Evolutionary conservation across 2,329 filamentous ascomycete species (phyloP).

Genomic region (Venturia nashicola): DNA sequence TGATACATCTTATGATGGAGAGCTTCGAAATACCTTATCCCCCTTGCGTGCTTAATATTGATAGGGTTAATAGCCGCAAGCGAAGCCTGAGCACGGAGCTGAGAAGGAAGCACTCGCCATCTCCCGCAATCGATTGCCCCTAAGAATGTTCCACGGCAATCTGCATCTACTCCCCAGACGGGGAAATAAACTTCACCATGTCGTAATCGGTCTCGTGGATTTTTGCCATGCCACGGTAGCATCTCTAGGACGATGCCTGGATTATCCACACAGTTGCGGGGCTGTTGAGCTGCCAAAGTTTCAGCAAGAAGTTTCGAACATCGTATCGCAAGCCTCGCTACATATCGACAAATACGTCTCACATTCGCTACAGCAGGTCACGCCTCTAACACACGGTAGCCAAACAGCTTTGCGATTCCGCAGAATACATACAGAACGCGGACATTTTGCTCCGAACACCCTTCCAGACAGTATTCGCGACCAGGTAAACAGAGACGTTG

Average conservation of each 20-base stretch:
- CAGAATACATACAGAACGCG: background rate
- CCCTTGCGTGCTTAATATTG: no score
- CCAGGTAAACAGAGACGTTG: background rate
- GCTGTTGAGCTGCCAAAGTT: background rate
- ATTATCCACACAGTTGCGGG: background rate
- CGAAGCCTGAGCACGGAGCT: no score
- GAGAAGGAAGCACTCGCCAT: no score
- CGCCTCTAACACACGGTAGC: background rate
- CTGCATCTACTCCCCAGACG: background rate
- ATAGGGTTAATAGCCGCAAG: no score
- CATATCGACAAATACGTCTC: background rate
- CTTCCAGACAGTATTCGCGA: background rate
- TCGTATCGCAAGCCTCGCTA: conserved; percentile 1
- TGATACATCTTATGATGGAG: no score
- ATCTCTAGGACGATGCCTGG: background rate
- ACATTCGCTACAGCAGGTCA: background rate
- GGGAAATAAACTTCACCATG: background rate
- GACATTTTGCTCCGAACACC: background rate
- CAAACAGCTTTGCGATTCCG: background rate
- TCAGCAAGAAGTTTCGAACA: background rate
- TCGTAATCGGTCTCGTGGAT: background rate
- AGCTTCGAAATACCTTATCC: no score
- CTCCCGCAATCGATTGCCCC: no score
- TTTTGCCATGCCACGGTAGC: background rate
- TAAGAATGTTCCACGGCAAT: background rate